Percentiles rank a stretch among this genome's conserved stretches.
These are phyloP conservation scores for Paratinospora sagittata DNA, from an alignment of 164 flowering plant genomes.

Conservation along the genomic window DNA sequence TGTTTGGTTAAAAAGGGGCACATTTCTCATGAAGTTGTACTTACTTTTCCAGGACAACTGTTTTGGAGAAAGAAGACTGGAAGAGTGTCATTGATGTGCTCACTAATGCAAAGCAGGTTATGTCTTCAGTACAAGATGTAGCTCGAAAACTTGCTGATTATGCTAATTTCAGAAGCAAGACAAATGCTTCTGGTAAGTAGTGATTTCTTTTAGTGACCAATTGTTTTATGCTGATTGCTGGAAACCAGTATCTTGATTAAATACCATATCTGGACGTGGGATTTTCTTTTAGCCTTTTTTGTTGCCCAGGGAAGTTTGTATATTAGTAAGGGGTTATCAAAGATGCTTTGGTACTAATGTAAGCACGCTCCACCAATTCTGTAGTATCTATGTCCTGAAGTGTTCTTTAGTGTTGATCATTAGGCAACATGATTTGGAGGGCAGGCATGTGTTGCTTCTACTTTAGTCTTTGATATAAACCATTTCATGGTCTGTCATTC, in stretches of 20 bases:
- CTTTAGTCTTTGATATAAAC: too few species aligned
- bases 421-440: background rate
- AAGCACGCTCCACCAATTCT: too few species aligned
- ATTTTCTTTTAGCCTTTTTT: too few species aligned
- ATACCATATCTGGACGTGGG: too few species aligned
- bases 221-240: too few species aligned
- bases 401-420: too few species aligned
- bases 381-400: too few species aligned
- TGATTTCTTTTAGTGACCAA: background rate
- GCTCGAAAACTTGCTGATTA: constrained; percentile 74
- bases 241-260: too few species aligned
- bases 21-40: background rate
- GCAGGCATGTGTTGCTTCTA: too few species aligned
- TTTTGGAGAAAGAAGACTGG: constrained; percentile 80
- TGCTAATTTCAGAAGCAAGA: constrained; percentile 54
- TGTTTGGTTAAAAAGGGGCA: background rate
- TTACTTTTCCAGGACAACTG: constrained; percentile 44
- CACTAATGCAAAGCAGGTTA: constrained; percentile 88
- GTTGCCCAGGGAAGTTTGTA: too few species aligned
- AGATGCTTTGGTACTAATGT: too few species aligned
- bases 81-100: constrained; percentile 58
- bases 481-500: background rate
- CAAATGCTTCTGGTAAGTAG: constrained; percentile 39
- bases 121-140: constrained; percentile 80
- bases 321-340: too few species aligned